Percentiles rank a stretch among this genome's conserved stretches.
Conservation (phyloP, 108 stramenopile genomes). For the Epipyxis sp. region DNA sequence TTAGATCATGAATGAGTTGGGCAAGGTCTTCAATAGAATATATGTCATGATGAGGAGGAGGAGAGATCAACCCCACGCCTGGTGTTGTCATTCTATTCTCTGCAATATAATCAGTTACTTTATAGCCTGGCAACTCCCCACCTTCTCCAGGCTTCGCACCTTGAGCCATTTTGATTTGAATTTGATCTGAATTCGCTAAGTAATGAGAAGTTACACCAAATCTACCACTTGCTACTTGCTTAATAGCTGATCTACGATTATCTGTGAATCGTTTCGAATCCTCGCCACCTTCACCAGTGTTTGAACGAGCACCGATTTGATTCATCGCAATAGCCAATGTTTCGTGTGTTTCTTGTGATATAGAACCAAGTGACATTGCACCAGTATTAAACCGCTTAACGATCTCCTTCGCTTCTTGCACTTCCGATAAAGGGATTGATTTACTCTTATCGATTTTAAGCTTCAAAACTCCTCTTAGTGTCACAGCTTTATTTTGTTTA, state of each 20-base stretch:
- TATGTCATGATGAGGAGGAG: conserved; percentile 94
- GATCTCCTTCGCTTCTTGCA: conserved; percentile 79
- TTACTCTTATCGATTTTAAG: conserved; percentile 79
- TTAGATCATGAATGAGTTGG: conserved; percentile 91
- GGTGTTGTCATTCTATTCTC: conserved; percentile 82
- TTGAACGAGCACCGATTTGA: conserved; percentile 75
- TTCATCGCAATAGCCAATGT: conserved; percentile 90
- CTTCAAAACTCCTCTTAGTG: conserved; percentile 86
- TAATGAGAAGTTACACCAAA: conserved; percentile 94
- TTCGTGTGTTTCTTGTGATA: conserved; percentile 88
- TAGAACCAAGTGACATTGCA: conserved; percentile 90
- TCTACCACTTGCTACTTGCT: conserved; percentile 88
- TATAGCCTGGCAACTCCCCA: conserved; percentile 89
- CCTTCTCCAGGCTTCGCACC: conserved; percentile 96
- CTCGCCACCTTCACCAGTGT: conserved; percentile 93
- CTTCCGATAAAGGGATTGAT: conserved; percentile 77
- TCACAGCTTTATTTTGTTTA: conserved; percentile 77
- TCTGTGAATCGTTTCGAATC: conserved; percentile 78
- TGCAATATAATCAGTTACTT: conserved; percentile 88
- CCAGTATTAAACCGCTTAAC: conserved; percentile 90
- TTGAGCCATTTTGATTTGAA: conserved; percentile 97
- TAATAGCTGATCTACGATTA: conserved; percentile 81
- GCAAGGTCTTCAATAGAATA: conserved; percentile 95
- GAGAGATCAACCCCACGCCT: conserved; percentile 88
- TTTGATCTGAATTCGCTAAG: conserved; percentile 89